A percentile compares a stretch with the other conserved stretches of the same genome.
phyloP scores from a whole-genome alignment of 139 green algal genomes.

The Chlorella sorokiniana region DNA sequence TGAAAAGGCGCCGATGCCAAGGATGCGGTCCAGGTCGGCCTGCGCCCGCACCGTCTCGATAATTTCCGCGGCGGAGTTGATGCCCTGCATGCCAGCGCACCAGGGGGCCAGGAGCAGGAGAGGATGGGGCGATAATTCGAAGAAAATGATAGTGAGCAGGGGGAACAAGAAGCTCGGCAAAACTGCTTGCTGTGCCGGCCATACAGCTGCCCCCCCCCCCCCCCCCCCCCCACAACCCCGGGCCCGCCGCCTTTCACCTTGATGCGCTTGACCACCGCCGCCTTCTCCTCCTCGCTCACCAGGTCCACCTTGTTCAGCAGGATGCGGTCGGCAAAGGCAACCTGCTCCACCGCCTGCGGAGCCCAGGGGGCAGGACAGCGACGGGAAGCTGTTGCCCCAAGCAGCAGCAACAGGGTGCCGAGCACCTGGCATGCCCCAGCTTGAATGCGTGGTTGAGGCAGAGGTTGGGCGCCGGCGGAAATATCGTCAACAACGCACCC shows the following conservation, averaged over 20 bases:
- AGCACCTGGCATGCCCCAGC: slow-evolving; percentile 24
- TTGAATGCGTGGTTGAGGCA: slow-evolving; percentile 49
- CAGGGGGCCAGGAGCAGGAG: not conserved
- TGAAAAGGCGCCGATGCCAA: slow-evolving; percentile 92
- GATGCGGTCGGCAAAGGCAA: slow-evolving; percentile 89
- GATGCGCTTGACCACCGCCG: not conserved
- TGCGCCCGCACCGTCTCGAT: slow-evolving; percentile 43
- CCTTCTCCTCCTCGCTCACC: slow-evolving; percentile 51
- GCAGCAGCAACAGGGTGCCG: slow-evolving; percentile 74
- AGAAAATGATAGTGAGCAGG: not conserved
- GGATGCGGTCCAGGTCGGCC: slow-evolving; percentile 82
- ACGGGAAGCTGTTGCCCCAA: slow-evolving; percentile 70
- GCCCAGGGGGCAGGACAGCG: slow-evolving; percentile 66
- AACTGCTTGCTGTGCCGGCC: too few relatives aligned
- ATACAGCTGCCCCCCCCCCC: slow-evolving; percentile 53
- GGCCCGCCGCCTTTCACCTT: not conserved
- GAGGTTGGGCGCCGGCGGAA: not conserved
- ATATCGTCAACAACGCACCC: too few relatives aligned
- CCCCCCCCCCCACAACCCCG: slow-evolving; percentile 58
- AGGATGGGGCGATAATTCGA: not conserved
- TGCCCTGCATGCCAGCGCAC: not conserved
- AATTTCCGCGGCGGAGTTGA: slow-evolving; percentile 15
- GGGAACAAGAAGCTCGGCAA: too few relatives aligned
- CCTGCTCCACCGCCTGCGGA: slow-evolving; percentile 85
- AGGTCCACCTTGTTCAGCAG: slow-evolving; percentile 89